These are phyloP conservation scores for Saturnispora sekii DNA, from an alignment of 805 yeast species.

Conservation along the genomic window DNA sequence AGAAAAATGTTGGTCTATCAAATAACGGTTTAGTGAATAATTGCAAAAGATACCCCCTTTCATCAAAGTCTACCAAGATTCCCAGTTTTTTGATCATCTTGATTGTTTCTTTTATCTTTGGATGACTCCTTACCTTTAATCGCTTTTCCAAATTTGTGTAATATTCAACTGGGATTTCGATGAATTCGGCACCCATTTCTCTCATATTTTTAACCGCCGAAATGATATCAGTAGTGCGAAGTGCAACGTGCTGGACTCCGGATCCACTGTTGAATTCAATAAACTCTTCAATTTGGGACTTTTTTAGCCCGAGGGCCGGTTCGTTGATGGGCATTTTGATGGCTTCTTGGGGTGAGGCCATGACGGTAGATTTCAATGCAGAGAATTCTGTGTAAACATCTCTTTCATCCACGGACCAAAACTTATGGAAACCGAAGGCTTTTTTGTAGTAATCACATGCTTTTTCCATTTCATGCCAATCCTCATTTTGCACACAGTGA, in stretches of 20 bases:
- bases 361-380: constrained; percentile 64
- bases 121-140: constrained; percentile 31
- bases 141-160: constrained; percentile 41
- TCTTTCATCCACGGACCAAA: constrained; percentile 78
- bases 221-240: constrained; percentile 53
- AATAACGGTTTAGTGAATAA: constrained; percentile 67
- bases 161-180: constrained; percentile 47
- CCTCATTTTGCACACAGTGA: constrained; percentile 74
- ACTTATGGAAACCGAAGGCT: constrained; percentile 64
- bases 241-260: constrained; percentile 78
- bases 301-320: constrained; percentile 59
- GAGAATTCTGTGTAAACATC: constrained; percentile 63
- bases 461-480: constrained; percentile 54
- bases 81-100: constrained; percentile 39
- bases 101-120: constrained; percentile 42
- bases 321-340: constrained; percentile 81
- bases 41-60: constrained; percentile 67
- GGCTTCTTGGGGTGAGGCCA: constrained; percentile 56
- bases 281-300: constrained; percentile 78
- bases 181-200: constrained; percentile 62
- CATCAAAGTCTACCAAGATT: constrained; percentile 70
- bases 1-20: constrained; percentile 73
- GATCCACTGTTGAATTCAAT: constrained; percentile 67
- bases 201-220: constrained; percentile 43
- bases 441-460: constrained; percentile 52